Conservation (phyloP, 1,284 basidiomycete species). For the Schizophyllum amplum region DNA sequence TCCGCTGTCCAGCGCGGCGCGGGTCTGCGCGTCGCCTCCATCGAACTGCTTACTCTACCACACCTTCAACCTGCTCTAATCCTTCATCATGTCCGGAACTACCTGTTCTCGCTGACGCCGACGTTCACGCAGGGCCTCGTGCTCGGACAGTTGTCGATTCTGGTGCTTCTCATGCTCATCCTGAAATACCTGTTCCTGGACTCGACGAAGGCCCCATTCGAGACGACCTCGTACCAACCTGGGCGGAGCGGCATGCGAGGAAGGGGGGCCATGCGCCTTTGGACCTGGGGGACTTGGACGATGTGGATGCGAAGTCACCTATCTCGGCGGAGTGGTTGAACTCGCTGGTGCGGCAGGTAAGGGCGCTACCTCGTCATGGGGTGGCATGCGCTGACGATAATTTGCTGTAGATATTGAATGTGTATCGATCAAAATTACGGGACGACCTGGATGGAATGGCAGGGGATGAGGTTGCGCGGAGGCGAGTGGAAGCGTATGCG, state of each 20-base stretch:
- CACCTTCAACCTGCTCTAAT: background rate
- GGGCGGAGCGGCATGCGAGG: conserved; percentile 15
- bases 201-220: conserved; percentile 45
- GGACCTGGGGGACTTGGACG: background rate
- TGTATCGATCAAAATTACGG: conserved; percentile 66
- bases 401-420: conserved; percentile 47
- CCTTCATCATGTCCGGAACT: conserved; percentile 44
- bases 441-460: conserved; percentile 51
- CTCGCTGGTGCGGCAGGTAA: conserved; percentile 55
- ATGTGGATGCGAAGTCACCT: conserved; percentile 11
- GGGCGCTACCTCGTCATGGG: conserved; percentile 11
- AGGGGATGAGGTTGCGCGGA: conserved; percentile 66
- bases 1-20: background rate
- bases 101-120: conserved; percentile 65
- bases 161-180: conserved; percentile 58
- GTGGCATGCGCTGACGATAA: conserved; percentile 2
- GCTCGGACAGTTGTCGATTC: conserved; percentile 71
- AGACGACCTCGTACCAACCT: conserved; percentile 50
- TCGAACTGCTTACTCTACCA: background rate
- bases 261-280: background rate
- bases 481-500: conserved; percentile 60
- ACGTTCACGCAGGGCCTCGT: conserved; percentile 81
- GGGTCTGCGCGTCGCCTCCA: background rate
- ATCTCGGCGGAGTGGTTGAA: conserved; percentile 71
- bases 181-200: conserved; percentile 81